phyloP scores from a whole-genome alignment of 345 rosid species.

The Camelina laxa region DNA sequence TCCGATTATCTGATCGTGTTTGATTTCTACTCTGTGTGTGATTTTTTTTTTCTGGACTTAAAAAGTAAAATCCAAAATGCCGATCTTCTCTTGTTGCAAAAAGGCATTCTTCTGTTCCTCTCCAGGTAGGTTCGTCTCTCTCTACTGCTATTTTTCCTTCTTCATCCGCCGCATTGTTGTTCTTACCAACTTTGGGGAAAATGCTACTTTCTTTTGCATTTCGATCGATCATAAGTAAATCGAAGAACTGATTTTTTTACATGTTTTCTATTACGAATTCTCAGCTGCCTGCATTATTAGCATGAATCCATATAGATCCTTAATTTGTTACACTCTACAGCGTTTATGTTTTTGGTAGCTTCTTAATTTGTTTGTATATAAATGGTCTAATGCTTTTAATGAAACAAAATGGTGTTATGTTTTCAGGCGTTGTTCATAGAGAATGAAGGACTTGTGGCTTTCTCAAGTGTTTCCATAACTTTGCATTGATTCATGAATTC shows the following conservation, averaged over 20 bases:
- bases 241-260: too few relatives aligned
- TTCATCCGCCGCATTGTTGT: neutral
- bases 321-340: neutral
- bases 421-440: conserved; percentile 43
- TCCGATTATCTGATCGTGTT: conserved; percentile 16
- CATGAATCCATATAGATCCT: too few relatives aligned
- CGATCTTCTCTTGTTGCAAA: conserved; percentile 48
- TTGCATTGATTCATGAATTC: conserved; percentile 39
- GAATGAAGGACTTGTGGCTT: conserved; percentile 42
- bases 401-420: conserved; percentile 1
- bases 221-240: too few relatives aligned
- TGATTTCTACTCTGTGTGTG: neutral
- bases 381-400: conserved; percentile 13
- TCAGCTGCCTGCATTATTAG: too few relatives aligned
- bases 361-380: too few relatives aligned
- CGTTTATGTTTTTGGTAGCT: too few relatives aligned
- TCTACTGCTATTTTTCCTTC: conserved; percentile 37
- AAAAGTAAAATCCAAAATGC: conserved; percentile 33
- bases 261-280: too few relatives aligned
- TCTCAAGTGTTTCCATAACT: conserved; percentile 41
- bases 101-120: conserved; percentile 26
- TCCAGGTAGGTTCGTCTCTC: conserved; percentile 52
- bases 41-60: conserved; percentile 11
- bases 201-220: too few relatives aligned
- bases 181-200: neutral